A percentile compares a stretch with the other conserved stretches of the same genome.
Conservation (phyloP, 768 basidiomycete genomes). For the Russula abietina region DNA sequence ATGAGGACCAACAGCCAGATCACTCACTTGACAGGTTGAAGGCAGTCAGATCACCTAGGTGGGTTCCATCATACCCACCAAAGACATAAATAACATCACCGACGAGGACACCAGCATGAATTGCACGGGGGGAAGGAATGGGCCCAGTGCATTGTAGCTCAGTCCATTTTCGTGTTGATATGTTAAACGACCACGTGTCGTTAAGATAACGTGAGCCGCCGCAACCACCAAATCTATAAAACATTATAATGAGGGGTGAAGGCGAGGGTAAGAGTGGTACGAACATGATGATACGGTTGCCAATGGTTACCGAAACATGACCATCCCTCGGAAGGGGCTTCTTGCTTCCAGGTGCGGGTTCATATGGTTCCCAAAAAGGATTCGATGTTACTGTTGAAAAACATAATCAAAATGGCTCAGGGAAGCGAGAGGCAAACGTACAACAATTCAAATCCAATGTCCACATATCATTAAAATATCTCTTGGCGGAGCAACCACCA, state of each 20-base stretch:
- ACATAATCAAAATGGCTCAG: slow-evolving; percentile 13
- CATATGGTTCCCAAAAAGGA: slow-evolving; percentile 55
- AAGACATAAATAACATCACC: slow-evolving; percentile 98
- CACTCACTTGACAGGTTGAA: slow-evolving; percentile 94
- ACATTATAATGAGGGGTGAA: too few species aligned
- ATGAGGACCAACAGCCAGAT: neutral
- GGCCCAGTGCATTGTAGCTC: slow-evolving; percentile 95
- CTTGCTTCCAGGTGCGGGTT: slow-evolving; percentile 49
- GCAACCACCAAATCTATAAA: slow-evolving; percentile 67
- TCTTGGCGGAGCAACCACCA: slow-evolving; percentile 86
- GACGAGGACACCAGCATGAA: slow-evolving; percentile 91
- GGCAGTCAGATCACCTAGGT: slow-evolving; percentile 88
- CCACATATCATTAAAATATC: slow-evolving; percentile 83
- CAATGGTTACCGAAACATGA: slow-evolving; percentile 44
- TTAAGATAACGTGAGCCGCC: slow-evolving; percentile 98
- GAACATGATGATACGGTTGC: too few species aligned
- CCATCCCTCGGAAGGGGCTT: slow-evolving; percentile 82
- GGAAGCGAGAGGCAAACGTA: slow-evolving; percentile 38
- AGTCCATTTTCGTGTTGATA: slow-evolving; percentile 73
- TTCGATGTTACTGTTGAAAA: slow-evolving; percentile 60
- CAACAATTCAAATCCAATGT: slow-evolving; percentile 91
- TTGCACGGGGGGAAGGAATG: slow-evolving; percentile 94
- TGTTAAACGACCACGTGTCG: slow-evolving; percentile 94
- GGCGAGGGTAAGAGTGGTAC: too few species aligned
- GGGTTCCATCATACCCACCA: slow-evolving; percentile 94